These are phyloP conservation scores for Fusarium pseudograminearum DNA, from an alignment of 2,329 filamentous ascomycete species.

Conservation along the genomic window DNA sequence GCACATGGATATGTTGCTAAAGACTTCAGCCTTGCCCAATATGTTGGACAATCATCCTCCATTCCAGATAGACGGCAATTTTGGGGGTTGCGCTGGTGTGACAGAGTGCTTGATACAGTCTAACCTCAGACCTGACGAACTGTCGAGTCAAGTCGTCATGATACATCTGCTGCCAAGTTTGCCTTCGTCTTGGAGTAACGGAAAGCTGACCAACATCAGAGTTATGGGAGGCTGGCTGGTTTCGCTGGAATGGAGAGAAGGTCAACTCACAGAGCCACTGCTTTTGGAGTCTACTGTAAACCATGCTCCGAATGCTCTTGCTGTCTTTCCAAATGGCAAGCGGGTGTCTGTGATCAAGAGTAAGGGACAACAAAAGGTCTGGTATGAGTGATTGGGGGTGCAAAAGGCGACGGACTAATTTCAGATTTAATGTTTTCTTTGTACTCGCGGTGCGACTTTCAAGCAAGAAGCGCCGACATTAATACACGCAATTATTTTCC, in stretches of 20 bases:
- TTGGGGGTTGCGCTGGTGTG: slow-evolving; percentile 44
- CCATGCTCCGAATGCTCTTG: slow-evolving; percentile 11
- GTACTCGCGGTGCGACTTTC: no score
- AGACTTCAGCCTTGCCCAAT: slow-evolving; percentile 35
- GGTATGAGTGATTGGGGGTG: not conserved
- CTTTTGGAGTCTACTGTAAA: slow-evolving; percentile 11
- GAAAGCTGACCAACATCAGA: not conserved
- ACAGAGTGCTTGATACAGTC: slow-evolving; percentile 44
- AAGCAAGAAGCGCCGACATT: not conserved
- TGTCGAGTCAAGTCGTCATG: slow-evolving; percentile 2
- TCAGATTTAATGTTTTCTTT: not conserved
- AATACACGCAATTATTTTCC: no score
- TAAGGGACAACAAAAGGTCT: not conserved
- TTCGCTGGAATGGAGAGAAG: slow-evolving; percentile 30
- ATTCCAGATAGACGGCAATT: slow-evolving; percentile 50
- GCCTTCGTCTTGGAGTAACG: slow-evolving; percentile 26
- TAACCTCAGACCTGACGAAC: not conserved
- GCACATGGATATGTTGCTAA: slow-evolving; percentile 38
- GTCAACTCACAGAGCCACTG: not conserved
- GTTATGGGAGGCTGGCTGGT: slow-evolving; percentile 33
- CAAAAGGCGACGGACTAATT: not conserved
- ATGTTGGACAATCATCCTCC: slow-evolving; percentile 43
- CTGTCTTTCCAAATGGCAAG: slow-evolving; percentile 6
- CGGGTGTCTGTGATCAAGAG: not conserved
- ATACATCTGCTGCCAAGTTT: slow-evolving; percentile 38